phyloP scores from a whole-genome alignment of 768 basidiomycete species.

The Tricholoma furcatifolium region DNA sequence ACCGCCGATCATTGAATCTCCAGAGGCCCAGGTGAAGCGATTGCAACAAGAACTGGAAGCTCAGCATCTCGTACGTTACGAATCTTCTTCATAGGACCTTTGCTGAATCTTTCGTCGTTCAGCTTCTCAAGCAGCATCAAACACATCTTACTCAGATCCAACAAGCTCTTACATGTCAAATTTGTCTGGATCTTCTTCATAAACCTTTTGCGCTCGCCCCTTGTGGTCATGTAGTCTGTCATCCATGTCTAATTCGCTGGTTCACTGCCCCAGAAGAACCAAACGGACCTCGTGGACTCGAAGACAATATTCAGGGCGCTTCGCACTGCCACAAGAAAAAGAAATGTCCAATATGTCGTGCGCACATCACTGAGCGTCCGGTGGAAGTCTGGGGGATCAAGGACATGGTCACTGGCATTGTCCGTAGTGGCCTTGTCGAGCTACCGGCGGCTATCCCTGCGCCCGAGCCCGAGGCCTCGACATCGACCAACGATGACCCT shows the following conservation, averaged over 20 bases:
- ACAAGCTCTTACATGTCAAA: slow-evolving; percentile 71
- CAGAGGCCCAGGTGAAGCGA: slow-evolving; percentile 30
- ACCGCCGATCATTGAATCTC: slow-evolving; percentile 16
- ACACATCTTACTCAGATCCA: slow-evolving; percentile 51
- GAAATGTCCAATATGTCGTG: slow-evolving; percentile 76
- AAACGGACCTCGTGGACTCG: background rate
- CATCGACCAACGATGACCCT: slow-evolving; percentile 43
- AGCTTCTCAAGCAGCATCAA: slow-evolving; percentile 57
- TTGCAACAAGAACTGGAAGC: slow-evolving; percentile 44
- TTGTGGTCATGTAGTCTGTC: slow-evolving; percentile 74
- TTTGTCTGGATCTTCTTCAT: slow-evolving; percentile 74
- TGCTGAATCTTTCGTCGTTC: slow-evolving; percentile 1
- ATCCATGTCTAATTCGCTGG: slow-evolving; percentile 74
- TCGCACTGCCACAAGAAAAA: slow-evolving; percentile 56
- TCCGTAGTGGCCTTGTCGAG: slow-evolving; percentile 52
- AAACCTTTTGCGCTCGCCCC: slow-evolving; percentile 74
- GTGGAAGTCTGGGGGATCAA: slow-evolving; percentile 75
- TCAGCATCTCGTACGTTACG: slow-evolving; percentile 34
- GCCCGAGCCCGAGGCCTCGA: slow-evolving; percentile 15
- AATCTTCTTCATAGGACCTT: background rate
- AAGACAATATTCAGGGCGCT: slow-evolving; percentile 37
- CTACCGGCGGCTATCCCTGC: slow-evolving; percentile 23
- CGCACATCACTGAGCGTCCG: slow-evolving; percentile 55
- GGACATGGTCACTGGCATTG: slow-evolving; percentile 51
- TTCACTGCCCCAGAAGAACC: slow-evolving; percentile 52